phyloP scores from a whole-genome alignment of 2,329 filamentous ascomycete species.

The Fusarium austroafricanum region DNA sequence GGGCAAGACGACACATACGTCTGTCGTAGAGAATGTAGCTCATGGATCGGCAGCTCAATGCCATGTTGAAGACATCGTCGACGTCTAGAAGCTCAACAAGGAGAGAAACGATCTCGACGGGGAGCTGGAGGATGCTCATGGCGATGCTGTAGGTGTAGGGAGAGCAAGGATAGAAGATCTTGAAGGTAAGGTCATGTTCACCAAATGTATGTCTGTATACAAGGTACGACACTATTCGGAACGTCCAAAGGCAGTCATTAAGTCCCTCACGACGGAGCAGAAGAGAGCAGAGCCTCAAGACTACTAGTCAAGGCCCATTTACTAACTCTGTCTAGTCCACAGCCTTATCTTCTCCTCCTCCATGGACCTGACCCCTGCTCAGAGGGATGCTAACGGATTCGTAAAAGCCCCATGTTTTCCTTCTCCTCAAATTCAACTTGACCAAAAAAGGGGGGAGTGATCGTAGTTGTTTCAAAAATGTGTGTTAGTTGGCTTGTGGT shows the following conservation, averaged over 20 bases:
- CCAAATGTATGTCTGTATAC: constrained; percentile 7
- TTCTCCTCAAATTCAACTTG: background rate
- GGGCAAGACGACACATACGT: constrained; percentile 65
- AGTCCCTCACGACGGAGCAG: background rate
- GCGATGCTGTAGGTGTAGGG: constrained; percentile 47
- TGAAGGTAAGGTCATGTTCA: constrained; percentile 19
- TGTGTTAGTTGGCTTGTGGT: background rate
- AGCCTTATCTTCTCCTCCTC: background rate
- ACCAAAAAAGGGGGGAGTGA: background rate
- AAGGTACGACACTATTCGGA: constrained; percentile 15
- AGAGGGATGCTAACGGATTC: background rate
- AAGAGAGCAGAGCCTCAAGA: constrained; percentile 28
- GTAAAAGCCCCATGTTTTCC: constrained; percentile 9
- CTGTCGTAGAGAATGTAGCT: constrained; percentile 63
- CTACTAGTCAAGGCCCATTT: background rate
- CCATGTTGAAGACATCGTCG: constrained; percentile 68
- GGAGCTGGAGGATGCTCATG: constrained; percentile 58
- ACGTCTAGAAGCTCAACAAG: constrained; percentile 66
- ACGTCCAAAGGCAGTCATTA: constrained; percentile 9
- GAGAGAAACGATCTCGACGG: constrained; percentile 73
- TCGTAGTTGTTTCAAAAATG: background rate
- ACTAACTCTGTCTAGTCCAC: background rate
- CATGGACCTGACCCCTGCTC: background rate
- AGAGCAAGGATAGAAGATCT: background rate
- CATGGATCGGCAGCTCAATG: constrained; percentile 64